These are phyloP conservation scores for Plectosphaerella cucumerina DNA, from an alignment of 2,329 filamentous ascomycete genomes.

Conservation along the genomic window DNA sequence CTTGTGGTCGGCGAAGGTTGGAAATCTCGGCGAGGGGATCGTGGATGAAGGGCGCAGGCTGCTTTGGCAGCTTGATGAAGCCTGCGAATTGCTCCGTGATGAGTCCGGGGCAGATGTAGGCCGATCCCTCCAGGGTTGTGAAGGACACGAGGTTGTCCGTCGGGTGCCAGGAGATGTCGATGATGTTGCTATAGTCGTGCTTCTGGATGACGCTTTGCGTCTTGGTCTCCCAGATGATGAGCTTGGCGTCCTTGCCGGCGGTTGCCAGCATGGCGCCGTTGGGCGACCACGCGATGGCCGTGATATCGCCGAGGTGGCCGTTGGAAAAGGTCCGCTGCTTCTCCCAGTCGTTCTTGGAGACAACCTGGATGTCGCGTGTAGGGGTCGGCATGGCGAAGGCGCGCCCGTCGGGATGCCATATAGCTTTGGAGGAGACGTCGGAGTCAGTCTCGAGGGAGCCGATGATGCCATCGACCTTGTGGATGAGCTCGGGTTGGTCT, in stretches of 20 bases:
- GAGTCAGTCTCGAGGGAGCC: slow-evolving; percentile 71
- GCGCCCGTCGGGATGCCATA: slow-evolving; percentile 93
- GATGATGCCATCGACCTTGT: slow-evolving; percentile 83
- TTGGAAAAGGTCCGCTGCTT: slow-evolving; percentile 75
- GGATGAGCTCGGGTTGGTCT: slow-evolving; percentile 75
- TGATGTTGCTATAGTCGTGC: slow-evolving; percentile 77
- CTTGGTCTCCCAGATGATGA: slow-evolving; percentile 84
- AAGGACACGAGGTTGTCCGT: slow-evolving; percentile 85
- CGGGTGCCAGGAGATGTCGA: slow-evolving; percentile 88
- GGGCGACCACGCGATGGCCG: slow-evolving; percentile 85
- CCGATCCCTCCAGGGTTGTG: slow-evolving; percentile 86
- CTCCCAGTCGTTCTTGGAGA: slow-evolving; percentile 88
- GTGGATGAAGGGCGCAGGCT: slow-evolving; percentile 82
- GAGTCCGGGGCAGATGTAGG: slow-evolving; percentile 81
- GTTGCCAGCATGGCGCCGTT: slow-evolving; percentile 85
- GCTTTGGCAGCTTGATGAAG: slow-evolving; percentile 53
- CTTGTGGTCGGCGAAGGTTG: slow-evolving; percentile 55
- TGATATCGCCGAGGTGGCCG: slow-evolving; percentile 80
- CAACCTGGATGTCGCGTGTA: slow-evolving; percentile 76
- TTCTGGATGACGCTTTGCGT: slow-evolving; percentile 77
- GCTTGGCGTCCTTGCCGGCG: slow-evolving; percentile 62
- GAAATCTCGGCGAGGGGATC: slow-evolving; percentile 69
- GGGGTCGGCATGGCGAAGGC: slow-evolving; percentile 84
- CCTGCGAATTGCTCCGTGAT: slow-evolving; percentile 53
- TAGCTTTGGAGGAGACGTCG: slow-evolving; percentile 68